phyloP scores from a whole-genome alignment of 495 filamentous ascomycete genomes.

The Tuber aestivum region DNA sequence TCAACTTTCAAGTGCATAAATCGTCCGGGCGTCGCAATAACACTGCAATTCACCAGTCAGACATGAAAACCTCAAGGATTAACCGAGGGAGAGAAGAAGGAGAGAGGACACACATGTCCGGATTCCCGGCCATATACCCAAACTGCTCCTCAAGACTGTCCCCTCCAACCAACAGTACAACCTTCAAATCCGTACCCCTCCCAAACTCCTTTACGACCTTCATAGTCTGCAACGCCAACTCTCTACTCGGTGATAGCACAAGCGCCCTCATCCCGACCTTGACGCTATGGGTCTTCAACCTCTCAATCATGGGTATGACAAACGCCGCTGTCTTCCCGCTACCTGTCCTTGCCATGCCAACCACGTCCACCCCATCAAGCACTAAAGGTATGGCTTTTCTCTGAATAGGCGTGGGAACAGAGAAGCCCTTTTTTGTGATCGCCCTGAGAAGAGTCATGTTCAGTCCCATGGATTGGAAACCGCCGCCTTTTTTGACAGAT shows the following conservation, averaged over 20 bases:
- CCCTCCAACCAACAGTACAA: slow-evolving; percentile 83
- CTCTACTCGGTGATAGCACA: slow-evolving; percentile 83
- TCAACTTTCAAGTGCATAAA: slow-evolving; percentile 94
- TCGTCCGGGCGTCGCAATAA: slow-evolving; percentile 92
- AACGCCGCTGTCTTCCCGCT: slow-evolving; percentile 97
- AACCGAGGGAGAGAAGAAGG: background rate
- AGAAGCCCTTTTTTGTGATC: slow-evolving; percentile 87
- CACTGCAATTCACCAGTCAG: slow-evolving; percentile 24
- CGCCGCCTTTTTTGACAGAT: slow-evolving; percentile 75
- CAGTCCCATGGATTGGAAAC: slow-evolving; percentile 95
- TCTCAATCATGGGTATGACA: slow-evolving; percentile 96
- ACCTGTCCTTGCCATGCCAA: slow-evolving; percentile 95
- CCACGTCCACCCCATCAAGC: slow-evolving; percentile 82
- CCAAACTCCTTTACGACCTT: slow-evolving; percentile 95
- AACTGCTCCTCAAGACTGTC: slow-evolving; percentile 97
- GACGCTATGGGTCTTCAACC: slow-evolving; percentile 79
- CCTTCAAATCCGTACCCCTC: slow-evolving; percentile 80
- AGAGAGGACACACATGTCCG: slow-evolving; percentile 58
- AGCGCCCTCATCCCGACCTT: slow-evolving; percentile 77
- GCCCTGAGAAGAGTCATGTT: slow-evolving; percentile 76
- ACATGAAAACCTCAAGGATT: background rate
- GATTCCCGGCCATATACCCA: slow-evolving; percentile 81
- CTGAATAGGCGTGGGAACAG: slow-evolving; percentile 93
- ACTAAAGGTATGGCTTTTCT: slow-evolving; percentile 90
- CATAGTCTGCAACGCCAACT: slow-evolving; percentile 87